Percentiles rank a stretch among this genome's conserved stretches.
Conservation (phyloP, 2,329 filamentous ascomycete species). For the Hymenoscyphus linearis region DNA sequence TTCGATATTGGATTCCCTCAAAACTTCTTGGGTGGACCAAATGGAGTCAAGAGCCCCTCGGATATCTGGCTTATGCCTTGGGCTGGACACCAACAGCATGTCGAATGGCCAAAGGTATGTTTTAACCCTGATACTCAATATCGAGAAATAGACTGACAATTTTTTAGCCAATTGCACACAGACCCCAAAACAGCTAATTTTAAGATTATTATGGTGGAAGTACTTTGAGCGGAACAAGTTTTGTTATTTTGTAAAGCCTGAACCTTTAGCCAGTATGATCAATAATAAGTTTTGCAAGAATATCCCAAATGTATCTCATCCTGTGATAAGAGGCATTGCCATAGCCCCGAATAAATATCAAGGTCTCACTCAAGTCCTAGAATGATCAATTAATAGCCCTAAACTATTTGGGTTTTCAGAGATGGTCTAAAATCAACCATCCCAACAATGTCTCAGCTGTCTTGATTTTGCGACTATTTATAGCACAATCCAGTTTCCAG, state of each 20-base stretch:
- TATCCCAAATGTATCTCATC: background rate
- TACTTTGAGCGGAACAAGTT: background rate
- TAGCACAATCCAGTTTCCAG: too few relatives aligned
- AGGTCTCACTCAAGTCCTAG: too few relatives aligned
- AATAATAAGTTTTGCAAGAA: background rate
- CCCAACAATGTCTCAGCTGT: too few relatives aligned
- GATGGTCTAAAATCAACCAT: too few relatives aligned
- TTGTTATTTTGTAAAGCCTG: background rate
- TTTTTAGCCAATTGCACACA: background rate
- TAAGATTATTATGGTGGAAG: background rate
- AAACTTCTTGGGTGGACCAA: conserved; percentile 48
- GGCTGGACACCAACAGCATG: conserved; percentile 47
- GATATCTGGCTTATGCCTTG: conserved; percentile 30
- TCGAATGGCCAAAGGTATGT: conserved; percentile 33
- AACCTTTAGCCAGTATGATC: background rate
- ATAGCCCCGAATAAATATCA: too few relatives aligned
- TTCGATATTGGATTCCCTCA: conserved; percentile 66
- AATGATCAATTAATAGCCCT: too few relatives aligned
- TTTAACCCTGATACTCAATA: background rate
- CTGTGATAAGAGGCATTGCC: too few relatives aligned
- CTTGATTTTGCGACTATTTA: too few relatives aligned
- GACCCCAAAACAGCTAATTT: background rate
- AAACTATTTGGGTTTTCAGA: too few relatives aligned
- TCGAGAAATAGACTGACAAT: background rate
- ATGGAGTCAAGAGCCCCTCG: conserved; percentile 33